Percentiles rank a stretch among this genome's conserved stretches.
phyloP scores from a whole-genome alignment of 2,329 filamentous ascomycete genomes.

The Talaromyces atroroseus region DNA sequence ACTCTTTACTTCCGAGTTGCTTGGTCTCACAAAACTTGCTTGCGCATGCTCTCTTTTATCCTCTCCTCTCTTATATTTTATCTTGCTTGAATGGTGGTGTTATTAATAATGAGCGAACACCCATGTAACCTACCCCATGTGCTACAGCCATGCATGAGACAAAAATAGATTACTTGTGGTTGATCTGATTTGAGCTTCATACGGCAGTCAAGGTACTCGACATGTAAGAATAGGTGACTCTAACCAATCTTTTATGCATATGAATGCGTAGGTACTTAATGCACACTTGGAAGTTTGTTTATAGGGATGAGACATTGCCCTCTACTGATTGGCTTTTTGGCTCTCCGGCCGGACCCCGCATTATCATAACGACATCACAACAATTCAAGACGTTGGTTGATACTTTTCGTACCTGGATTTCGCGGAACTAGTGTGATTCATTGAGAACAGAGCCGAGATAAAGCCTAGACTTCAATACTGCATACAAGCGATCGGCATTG shows the following conservation, averaged over 20 bases:
- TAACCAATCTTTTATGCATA: not conserved
- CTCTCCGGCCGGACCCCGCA: slow-evolving; percentile 5
- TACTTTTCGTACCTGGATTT: not conserved
- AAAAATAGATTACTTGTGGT: not conserved
- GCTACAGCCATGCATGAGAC: not conserved
- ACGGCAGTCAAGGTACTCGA: not conserved
- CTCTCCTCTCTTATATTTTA: not conserved
- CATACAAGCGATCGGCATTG: not conserved
- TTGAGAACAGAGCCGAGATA: not conserved
- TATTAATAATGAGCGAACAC: not conserved
- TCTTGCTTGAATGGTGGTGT: not conserved
- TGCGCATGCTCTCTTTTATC: not conserved
- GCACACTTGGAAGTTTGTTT: no score
- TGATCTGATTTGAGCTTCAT: not conserved
- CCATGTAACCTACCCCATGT: not conserved
- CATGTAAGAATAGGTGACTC: not conserved
- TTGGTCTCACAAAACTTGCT: not conserved
- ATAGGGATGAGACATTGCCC: not conserved
- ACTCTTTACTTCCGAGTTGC: not conserved
- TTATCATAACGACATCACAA: not conserved
- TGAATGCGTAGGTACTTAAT: not conserved
- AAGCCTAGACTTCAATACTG: not conserved
- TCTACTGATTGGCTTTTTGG: not conserved
- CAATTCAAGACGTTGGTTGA: not conserved
- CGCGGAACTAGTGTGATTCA: not conserved